These are phyloP conservation scores for Geotrichum macrosporum DNA, from an alignment of 1,139 yeast genomes.

Conservation along the genomic window DNA sequence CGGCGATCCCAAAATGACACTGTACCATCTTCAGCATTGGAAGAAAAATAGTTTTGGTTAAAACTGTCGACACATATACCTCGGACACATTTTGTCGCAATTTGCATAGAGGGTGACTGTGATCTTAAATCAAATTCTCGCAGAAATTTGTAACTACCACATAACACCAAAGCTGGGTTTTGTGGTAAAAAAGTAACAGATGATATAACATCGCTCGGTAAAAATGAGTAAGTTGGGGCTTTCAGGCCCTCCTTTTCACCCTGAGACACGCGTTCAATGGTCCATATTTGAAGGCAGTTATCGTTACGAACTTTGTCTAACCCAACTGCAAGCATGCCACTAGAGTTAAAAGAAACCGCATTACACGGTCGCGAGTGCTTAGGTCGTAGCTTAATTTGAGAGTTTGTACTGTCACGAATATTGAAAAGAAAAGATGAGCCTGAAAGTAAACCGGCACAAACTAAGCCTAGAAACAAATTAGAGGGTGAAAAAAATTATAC, in stretches of 20 bases:
- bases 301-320: slow-evolving; percentile 78
- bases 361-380: slow-evolving; percentile 74
- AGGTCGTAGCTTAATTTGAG: slow-evolving; percentile 52
- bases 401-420: slow-evolving; percentile 41
- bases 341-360: slow-evolving; percentile 61
- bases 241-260: slow-evolving; percentile 18
- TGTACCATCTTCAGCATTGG: slow-evolving; percentile 80
- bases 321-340: slow-evolving; percentile 70
- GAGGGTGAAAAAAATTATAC: not conserved
- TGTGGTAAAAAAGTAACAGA: slow-evolving; percentile 66
- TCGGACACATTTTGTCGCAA: slow-evolving; percentile 69
- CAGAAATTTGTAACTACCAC: slow-evolving; percentile 73
- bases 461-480: slow-evolving; percentile 35
- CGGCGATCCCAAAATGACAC: slow-evolving; percentile 86
- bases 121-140: slow-evolving; percentile 73
- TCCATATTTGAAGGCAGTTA: slow-evolving; percentile 76
- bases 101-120: slow-evolving; percentile 66
- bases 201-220: slow-evolving; percentile 70
- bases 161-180: slow-evolving; percentile 52
- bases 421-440: slow-evolving; percentile 67
- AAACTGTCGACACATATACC: slow-evolving; percentile 69
- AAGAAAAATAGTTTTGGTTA: slow-evolving; percentile 59
- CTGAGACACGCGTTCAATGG: slow-evolving; percentile 47
- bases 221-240: slow-evolving; percentile 53
- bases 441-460: slow-evolving; percentile 69